Conservation (phyloP, 106 monocot species). For the Acorus calamus region DNA sequence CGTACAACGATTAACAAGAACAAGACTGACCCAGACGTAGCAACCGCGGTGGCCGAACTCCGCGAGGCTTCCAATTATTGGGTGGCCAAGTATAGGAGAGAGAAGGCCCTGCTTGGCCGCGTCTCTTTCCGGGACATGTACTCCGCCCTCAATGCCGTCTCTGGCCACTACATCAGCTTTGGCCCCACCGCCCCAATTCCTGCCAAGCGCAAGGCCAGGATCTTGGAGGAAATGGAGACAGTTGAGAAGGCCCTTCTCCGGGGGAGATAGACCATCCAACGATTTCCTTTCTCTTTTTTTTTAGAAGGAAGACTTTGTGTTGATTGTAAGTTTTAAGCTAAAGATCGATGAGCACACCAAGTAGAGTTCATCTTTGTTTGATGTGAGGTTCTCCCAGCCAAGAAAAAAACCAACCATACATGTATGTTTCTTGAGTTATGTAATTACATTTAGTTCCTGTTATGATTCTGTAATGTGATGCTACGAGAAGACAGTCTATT, state of each 20-base stretch:
- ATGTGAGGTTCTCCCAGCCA: no score
- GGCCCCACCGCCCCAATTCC: constrained; percentile 93
- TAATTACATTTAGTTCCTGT: no score
- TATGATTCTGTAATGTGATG: no score
- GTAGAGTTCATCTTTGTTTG: no score
- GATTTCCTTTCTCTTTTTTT: no score
- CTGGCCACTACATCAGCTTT: constrained; percentile 95
- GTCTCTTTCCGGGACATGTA: constrained; percentile 91
- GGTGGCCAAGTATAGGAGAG: constrained; percentile 92
- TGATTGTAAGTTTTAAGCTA: no score
- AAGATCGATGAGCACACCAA: no score
- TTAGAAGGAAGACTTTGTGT: no score
- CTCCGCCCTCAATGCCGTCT: constrained; percentile 93
- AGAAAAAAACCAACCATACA: no score
- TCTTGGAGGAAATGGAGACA: constrained; percentile 87
- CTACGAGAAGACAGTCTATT: no score
- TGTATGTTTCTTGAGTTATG: no score
- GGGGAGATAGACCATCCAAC: constrained; percentile 12
- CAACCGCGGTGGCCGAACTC: constrained; percentile 60
- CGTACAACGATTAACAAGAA: constrained; percentile 56
- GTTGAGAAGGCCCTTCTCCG: constrained; percentile 88
- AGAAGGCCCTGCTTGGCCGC: constrained; percentile 72
- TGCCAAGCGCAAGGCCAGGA: constrained; percentile 73
- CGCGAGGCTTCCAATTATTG: constrained; percentile 76
- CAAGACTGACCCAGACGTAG: constrained; percentile 56